These are phyloP conservation scores for Coemansia reversa DNA, from an alignment of 192 early-diverging fungal genomes.

Conservation along the genomic window DNA sequence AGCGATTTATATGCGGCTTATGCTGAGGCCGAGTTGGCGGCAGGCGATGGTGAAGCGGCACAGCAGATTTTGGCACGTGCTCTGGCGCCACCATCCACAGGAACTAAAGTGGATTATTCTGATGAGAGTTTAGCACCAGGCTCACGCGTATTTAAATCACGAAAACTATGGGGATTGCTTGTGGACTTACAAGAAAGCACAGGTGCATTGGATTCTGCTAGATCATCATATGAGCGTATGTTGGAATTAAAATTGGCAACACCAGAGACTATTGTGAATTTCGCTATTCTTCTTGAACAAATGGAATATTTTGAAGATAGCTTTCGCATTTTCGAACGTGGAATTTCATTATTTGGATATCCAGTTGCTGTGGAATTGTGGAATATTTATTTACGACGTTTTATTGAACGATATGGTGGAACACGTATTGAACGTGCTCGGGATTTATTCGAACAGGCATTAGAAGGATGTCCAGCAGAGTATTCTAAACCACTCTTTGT, in stretches of 20 bases:
- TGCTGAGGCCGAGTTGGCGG: constrained; percentile 80
- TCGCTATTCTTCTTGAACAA: constrained; percentile 86
- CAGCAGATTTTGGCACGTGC: constrained; percentile 82
- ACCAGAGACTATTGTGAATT: constrained; percentile 95
- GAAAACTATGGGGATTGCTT: constrained; percentile 89
- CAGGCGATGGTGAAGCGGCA: constrained; percentile 67
- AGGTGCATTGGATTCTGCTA: constrained; percentile 76
- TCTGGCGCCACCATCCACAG: constrained; percentile 61
- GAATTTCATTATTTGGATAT: constrained; percentile 93
- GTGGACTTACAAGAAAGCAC: constrained; percentile 94
- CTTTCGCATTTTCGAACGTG: constrained; percentile 94
- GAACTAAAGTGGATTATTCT: constrained; percentile 62
- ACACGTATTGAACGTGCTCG: constrained; percentile 85
- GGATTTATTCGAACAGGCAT: constrained; percentile 94
- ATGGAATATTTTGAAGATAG: constrained; percentile 91
- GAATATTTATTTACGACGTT: constrained; percentile 91
- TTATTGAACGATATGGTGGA: constrained; percentile 82
- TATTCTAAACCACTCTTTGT: constrained; percentile 85
- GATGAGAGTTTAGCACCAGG: constrained; percentile 81
- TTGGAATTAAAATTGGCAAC: constrained; percentile 93
- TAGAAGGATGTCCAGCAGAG: constrained; percentile 79
- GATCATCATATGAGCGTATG: constrained; percentile 86
- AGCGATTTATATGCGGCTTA: constrained; percentile 89
- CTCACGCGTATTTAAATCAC: constrained; percentile 79
- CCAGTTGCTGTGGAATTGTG: constrained; percentile 97